phyloP scores from a whole-genome alignment of 148 eudicot species.

The Vaccinium vitisidaea region DNA sequence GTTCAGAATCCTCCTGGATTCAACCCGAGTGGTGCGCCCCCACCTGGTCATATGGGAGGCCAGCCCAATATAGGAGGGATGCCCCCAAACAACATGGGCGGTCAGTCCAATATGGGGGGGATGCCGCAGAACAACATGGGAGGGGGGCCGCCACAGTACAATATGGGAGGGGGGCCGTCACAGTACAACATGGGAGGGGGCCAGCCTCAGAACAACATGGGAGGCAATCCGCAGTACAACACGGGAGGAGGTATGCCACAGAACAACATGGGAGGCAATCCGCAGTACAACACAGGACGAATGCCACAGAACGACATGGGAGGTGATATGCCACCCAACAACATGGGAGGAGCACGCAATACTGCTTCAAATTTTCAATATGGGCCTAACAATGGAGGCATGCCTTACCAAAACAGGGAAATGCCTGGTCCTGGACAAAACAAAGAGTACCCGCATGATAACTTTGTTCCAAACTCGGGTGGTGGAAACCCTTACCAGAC shows the following conservation, averaged over 20 bases:
- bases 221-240: conserved; percentile 14
- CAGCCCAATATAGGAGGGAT: conserved; percentile 8
- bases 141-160: background rate
- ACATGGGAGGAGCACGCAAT: conserved; percentile 22
- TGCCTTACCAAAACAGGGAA: conserved; percentile 38
- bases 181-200: conserved; percentile 13
- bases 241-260: conserved; percentile 10
- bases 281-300: conserved; percentile 26
- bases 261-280: conserved; percentile 20
- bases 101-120: background rate
- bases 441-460: conserved; percentile 25
- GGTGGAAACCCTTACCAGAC: conserved; percentile 43
- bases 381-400: conserved; percentile 39
- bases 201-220: conserved; percentile 13
- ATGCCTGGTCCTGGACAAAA: conserved; percentile 31
- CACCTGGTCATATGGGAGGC: conserved; percentile 2
- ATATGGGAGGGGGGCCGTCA: conserved; percentile 24
- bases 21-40: conserved; percentile 14
- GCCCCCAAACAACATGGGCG: conserved; percentile 16
- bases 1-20: conserved; percentile 25
- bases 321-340: background rate
- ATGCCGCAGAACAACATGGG: no score
- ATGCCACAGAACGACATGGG: conserved; percentile 14
- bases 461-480: conserved; percentile 35
- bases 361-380: conserved; percentile 37